Evolutionary conservation across 2,329 filamentous ascomycete genomes (phyloP).

Genomic region (Penicillium sp.): DNA sequence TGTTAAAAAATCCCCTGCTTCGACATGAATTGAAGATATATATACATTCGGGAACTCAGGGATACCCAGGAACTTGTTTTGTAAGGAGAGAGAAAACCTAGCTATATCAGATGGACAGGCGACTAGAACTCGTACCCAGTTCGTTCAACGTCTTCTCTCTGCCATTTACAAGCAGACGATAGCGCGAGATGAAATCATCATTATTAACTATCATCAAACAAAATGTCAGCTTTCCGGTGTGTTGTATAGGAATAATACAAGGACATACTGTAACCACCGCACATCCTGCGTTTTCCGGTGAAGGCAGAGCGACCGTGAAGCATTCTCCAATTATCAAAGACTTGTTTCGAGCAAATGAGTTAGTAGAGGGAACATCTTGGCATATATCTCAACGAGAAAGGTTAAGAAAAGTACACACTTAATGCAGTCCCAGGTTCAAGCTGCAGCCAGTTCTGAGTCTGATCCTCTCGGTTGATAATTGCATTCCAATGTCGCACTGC

Average conservation of each 20-base stretch:
- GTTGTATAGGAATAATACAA: neutral
- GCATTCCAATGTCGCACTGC: conserved; percentile 72
- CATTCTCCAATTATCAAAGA: conserved; percentile 96
- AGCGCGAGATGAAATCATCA: conserved; percentile 76
- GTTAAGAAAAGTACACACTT: conserved; percentile 50
- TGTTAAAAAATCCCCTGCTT: neutral
- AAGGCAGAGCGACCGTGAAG: conserved; percentile 83
- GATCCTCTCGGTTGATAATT: conserved; percentile 61
- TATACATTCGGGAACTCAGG: neutral
- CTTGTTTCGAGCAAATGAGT: conserved; percentile 39
- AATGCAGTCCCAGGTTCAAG: conserved; percentile 73
- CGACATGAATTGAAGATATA: neutral
- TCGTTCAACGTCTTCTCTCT: conserved; percentile 31
- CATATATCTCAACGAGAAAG: neutral
- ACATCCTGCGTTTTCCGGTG: conserved; percentile 78
- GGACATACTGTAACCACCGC: conserved; percentile 80
- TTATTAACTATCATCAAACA: conserved; percentile 57
- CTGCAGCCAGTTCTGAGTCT: conserved; percentile 68
- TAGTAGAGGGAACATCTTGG: neutral
- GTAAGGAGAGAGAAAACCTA: neutral
- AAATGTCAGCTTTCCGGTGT: conserved; percentile 1
- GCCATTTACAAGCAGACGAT: conserved; percentile 65
- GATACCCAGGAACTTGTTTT: neutral
- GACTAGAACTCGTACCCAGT: conserved; percentile 22
- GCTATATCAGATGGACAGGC: neutral